Evolutionary conservation across 1,284 basidiomycete genomes (phyloP), one percentile per base, ranked within the genome.

Genomic region (Ustilago lituana): DNA sequence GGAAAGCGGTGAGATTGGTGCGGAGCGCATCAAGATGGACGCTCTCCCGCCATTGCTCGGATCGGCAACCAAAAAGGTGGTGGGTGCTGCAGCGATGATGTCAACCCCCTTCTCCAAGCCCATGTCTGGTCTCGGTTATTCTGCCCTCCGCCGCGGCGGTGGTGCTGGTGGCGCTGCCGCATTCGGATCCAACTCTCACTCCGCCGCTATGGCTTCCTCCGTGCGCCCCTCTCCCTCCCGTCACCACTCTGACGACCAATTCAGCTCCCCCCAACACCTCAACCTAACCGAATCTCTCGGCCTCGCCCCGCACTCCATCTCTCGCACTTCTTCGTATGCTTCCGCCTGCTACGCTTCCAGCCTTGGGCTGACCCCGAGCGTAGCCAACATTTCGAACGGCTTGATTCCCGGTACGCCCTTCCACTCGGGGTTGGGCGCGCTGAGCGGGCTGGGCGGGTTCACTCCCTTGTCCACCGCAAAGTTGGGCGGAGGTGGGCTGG

Each of bases 241-340:
- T 20, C 55, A 56, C 29, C 50, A 53, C 19, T 48, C 50, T 19
- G 56, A 69, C 41, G 75, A 76, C 33, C 75, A 77, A 35, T 80
- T 80, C 60, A 71, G 66, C 26, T 77, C 75, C 5, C 78, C 78
- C 2, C 76, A 78, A 44, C 78, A 80, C 37, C 69, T 75, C 24
- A 77, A 77, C 24, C 59, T 80, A 10, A 77, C 78, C n/a, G 75
- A 80, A 38, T 59, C 51, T 15, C 50, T 80, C 4, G 78, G 78
- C 0, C 44, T 80, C 7, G 78, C 78, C 31, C 78, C 78, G 7
- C 78, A 80, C 44, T 77, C 77, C 23, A 71, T 71, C 36, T 60
- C 61, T 11, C 73, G 60, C 59, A 64, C 39, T 15, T 67, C 62
- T 36, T 54, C 49, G 38, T 61, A 45, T 17, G 49, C 37, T 22